Evolutionary conservation across 371 early-diverging fungal species (phyloP), one percentile per base, ranked within the genome.

Genomic region (Mortierella sp.): DNA sequence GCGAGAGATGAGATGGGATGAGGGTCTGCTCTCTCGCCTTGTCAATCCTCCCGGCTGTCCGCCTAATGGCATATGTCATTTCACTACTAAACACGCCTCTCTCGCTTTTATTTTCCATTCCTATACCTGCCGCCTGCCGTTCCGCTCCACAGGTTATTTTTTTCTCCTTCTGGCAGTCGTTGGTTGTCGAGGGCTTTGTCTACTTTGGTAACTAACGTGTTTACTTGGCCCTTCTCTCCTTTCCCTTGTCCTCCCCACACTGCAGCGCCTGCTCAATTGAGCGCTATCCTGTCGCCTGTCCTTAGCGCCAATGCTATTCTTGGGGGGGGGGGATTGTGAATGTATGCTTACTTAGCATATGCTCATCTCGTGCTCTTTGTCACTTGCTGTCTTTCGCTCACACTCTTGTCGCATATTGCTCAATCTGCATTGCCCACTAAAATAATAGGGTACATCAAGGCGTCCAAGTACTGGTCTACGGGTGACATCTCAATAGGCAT

Each of bases 91-190:
- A 37, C 64, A 64, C 64, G 40, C 64, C 37, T 9, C 26, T 59
- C 16, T 16, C 28, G 8, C 31, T 46, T 31, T 11, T 37, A 64
- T 21, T 21, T 13, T 19, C 26, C 19, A 34, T 64, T 40, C 64
- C 64, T 64, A 64, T 21, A 37, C 64, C 21, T 37, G 64, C 64
- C 64, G 59, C 40, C 16, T 64, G 64, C 64, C 64, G 59, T 31
- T 59, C 16, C 40, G 40, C 64, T 64, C 64, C 34, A n/a, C 64
- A 82, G 82, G 82, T 88, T 46, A 76, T 88, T 31, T 88, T 88
- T 51, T 88, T 88, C 71, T 82, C 88, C 14, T 87, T 88, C 74
- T 87, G 87, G 87, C 88, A 88, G 53, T 59, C 70, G 34, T 75
- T 87, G 40, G 48, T 74, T 21, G 53, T 88, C 55, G 83, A 83